Evolutionary conservation across 257 asterid genomes (phyloP).

Genomic region (Przewalskia tangutica): DNA sequence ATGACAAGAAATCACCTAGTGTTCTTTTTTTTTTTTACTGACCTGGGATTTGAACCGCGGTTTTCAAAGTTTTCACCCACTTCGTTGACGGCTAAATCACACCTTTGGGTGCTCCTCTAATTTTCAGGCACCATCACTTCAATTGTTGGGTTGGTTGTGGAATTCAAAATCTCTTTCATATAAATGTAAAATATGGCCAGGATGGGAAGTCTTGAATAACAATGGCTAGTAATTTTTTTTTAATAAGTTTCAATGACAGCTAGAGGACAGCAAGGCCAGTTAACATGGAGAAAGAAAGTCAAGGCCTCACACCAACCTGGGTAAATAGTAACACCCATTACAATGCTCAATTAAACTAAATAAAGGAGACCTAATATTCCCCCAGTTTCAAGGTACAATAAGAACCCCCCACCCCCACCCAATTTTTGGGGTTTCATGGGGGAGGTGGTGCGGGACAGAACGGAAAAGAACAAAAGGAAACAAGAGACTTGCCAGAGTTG

Average conservation of each 20-base stretch:
- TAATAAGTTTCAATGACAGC: neutral
- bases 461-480: neutral
- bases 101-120: neutral
- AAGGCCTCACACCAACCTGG: neutral
- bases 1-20: neutral
- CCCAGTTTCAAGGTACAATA: neutral
- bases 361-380: neutral
- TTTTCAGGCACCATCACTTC: neutral
- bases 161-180: neutral
- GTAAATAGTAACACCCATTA: neutral
- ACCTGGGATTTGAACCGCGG: neutral
- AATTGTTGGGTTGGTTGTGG: neutral
- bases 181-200: neutral
- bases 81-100: neutral
- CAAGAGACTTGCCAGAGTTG: slow-evolving; percentile 38
- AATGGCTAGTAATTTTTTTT: neutral
- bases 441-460: neutral
- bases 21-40: neutral
- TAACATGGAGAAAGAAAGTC: neutral
- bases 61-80: neutral
- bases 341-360: neutral
- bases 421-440: neutral
- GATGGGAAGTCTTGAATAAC: neutral
- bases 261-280: neutral
- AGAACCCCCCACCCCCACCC: neutral